Percentiles rank a stretch among this genome's conserved stretches.
Conservation (phyloP, 352 stramenopile species). For the Phytophthora sp. region DNA sequence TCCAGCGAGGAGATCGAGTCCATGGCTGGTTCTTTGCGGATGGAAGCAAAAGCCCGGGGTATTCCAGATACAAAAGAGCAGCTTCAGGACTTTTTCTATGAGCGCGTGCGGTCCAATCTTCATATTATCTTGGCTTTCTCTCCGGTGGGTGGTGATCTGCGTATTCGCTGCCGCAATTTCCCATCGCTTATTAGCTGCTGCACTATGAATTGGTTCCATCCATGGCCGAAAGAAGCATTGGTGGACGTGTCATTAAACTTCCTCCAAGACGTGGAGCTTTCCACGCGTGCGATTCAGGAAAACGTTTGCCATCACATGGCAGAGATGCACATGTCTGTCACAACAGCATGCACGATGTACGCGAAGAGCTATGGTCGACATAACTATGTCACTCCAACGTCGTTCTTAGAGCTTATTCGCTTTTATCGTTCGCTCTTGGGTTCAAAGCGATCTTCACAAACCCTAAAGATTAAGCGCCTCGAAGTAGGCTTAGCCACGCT, state of each 20-base stretch:
- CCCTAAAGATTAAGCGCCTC: constrained; percentile 76
- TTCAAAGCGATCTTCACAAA: constrained; percentile 59
- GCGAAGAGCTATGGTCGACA: constrained; percentile 74
- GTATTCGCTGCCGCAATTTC: constrained; percentile 82
- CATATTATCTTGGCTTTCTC: constrained; percentile 90
- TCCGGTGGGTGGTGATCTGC: constrained; percentile 77
- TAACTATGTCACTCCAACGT: constrained; percentile 95
- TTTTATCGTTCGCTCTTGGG: constrained; percentile 90
- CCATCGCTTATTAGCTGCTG: constrained; percentile 76
- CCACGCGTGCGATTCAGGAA: constrained; percentile 78
- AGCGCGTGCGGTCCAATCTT: constrained; percentile 86
- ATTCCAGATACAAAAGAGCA: constrained; percentile 92
- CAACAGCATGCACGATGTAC: constrained; percentile 74
- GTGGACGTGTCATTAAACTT: constrained; percentile 89
- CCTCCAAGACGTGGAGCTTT: constrained; percentile 75
- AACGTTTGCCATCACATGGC: constrained; percentile 94
- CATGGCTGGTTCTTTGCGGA: constrained; percentile 73
- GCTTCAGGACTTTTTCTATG: constrained; percentile 91
- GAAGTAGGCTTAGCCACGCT: constrained; percentile 86
- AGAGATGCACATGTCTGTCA: constrained; percentile 92
- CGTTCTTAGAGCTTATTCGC: constrained; percentile 92
- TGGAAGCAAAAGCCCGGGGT: constrained; percentile 84
- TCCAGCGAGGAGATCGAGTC: constrained; percentile 88
- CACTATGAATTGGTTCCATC: constrained; percentile 91
- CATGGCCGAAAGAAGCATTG: constrained; percentile 90